A percentile compares a stretch with the other conserved stretches of the same genome.
Conservation (phyloP, 2,329 filamentous ascomycete species). For the Escovopsis sp. region DNA sequence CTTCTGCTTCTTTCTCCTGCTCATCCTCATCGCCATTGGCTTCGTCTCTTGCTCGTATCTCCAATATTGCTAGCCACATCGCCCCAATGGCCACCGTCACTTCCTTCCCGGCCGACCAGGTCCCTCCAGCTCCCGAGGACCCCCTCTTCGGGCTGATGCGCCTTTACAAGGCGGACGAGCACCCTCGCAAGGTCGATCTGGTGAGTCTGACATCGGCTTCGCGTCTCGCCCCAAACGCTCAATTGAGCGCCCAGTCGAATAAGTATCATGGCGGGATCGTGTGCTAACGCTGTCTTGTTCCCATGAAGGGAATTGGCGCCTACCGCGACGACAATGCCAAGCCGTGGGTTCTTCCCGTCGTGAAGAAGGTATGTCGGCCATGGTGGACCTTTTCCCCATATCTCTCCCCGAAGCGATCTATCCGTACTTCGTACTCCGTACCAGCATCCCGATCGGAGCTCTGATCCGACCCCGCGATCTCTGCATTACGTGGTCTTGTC, state of each 20-base stretch:
- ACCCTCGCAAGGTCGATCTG: slow-evolving; percentile 76
- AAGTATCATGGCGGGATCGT: background rate
- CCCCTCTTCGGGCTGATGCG: slow-evolving; percentile 86
- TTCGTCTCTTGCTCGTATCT: slow-evolving; percentile 38
- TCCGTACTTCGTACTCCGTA: too few species aligned
- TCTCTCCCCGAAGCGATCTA: too few species aligned
- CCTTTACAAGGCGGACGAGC: slow-evolving; percentile 67
- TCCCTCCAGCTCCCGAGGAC: slow-evolving; percentile 88
- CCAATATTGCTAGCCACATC: slow-evolving; percentile 56
- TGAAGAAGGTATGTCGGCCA: slow-evolving; percentile 60
- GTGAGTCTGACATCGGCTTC: slow-evolving; percentile 33
- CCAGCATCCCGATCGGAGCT: too few species aligned
- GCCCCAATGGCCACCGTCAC: slow-evolving; percentile 39
- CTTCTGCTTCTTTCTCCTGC: slow-evolving; percentile 16
- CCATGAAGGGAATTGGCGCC: slow-evolving; percentile 57
- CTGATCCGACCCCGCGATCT: too few species aligned
- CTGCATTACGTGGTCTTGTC: too few species aligned
- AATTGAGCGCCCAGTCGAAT: too few species aligned
- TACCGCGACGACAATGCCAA: slow-evolving; percentile 93
- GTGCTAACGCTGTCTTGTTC: slow-evolving; percentile 5
- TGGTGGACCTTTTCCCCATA: too few species aligned
- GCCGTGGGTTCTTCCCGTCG: slow-evolving; percentile 91
- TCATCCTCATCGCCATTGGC: slow-evolving; percentile 12
- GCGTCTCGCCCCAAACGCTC: too few species aligned
- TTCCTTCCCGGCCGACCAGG: slow-evolving; percentile 58